Percentiles rank a stretch among this genome's conserved stretches.
Conservation (phyloP, 768 basidiomycete species). For the Tricholoma sp. region DNA sequence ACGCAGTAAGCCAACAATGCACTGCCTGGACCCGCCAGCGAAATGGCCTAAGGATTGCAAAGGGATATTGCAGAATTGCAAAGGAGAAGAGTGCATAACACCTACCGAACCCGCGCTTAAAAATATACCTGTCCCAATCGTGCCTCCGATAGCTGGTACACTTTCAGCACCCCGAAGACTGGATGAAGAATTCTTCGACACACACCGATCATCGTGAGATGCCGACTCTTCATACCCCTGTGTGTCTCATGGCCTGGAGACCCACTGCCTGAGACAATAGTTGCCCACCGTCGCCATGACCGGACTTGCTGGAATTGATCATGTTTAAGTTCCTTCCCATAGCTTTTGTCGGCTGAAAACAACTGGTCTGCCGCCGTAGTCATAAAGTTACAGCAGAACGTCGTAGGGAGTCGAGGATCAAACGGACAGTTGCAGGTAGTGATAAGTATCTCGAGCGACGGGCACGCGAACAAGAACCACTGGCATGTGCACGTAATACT, state of each 20-base stretch:
- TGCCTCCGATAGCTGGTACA: constrained; percentile 45
- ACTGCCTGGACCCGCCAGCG: constrained; percentile 55
- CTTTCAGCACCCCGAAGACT: background rate
- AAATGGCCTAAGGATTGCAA: constrained; percentile 35
- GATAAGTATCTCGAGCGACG: too few relatives aligned
- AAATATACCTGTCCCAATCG: constrained; percentile 58
- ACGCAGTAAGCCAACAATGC: constrained; percentile 57
- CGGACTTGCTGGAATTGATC: background rate
- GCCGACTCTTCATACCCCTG: constrained; percentile 25
- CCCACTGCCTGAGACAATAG: constrained; percentile 3
- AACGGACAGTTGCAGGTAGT: too few relatives aligned
- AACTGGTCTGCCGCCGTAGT: background rate
- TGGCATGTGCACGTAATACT: too few relatives aligned
- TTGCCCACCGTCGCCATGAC: constrained; percentile 3
- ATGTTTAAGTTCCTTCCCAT: background rate
- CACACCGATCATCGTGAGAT: constrained; percentile 29
- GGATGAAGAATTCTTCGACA: background rate
- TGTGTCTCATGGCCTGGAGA: constrained; percentile 19
- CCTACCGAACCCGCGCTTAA: constrained; percentile 52
- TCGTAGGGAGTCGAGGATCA: too few relatives aligned
- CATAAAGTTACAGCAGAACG: background rate
- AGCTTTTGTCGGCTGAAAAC: background rate
- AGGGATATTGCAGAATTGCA: too few relatives aligned
- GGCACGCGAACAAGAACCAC: too few relatives aligned
- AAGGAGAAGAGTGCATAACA: background rate